Conservation (phyloP, 352 stramenopile species). For the Thraustotheca clavata region DNA sequence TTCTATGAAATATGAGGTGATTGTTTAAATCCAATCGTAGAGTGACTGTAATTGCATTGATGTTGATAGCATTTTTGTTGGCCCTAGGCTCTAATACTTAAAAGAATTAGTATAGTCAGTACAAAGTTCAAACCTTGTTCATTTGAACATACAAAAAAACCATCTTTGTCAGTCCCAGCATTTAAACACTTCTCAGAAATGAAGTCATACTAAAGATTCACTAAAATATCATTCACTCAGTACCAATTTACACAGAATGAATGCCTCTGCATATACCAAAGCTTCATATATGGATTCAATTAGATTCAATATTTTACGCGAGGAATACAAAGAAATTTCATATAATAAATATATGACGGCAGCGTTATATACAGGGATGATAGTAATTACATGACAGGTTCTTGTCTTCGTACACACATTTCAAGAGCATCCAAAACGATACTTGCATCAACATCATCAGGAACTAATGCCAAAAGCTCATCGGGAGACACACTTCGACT, state of each 20-base stretch:
- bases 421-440: slow-evolving; percentile 5
- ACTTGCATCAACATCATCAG: slow-evolving; percentile 49
- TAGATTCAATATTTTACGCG: too few relatives aligned
- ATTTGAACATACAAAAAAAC: not conserved
- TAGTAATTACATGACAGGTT: too few relatives aligned
- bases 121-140: not conserved
- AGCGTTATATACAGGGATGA: too few relatives aligned
- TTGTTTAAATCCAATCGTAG: too few relatives aligned
- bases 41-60: not conserved
- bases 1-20: too few relatives aligned
- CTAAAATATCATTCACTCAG: too few relatives aligned
- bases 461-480: slow-evolving; percentile 66
- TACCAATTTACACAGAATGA: too few relatives aligned
- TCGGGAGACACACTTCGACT: slow-evolving; percentile 62
- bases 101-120: not conserved
- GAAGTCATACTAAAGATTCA: too few relatives aligned
- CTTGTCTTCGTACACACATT: not conserved
- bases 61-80: not conserved
- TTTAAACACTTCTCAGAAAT: too few relatives aligned
- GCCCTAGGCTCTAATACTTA: not conserved
- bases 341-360: not conserved
- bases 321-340: not conserved
- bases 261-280: too few relatives aligned
- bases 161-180: too few relatives aligned
- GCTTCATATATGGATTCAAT: too few relatives aligned